Base-by-base conservation (phyloP, 306 rosid genomes). In the Mucuna pruriens region DNA sequence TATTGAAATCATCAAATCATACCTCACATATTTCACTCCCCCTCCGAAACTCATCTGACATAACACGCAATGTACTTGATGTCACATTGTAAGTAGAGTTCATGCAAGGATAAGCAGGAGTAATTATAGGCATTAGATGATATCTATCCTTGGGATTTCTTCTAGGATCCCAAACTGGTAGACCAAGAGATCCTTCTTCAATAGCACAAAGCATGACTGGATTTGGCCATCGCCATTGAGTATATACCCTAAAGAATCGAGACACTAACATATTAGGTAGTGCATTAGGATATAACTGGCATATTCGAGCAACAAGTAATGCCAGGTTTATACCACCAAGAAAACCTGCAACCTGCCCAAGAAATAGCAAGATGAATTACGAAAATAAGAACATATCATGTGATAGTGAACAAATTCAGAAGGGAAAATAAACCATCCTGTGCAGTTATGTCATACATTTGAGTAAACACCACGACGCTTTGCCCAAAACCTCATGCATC, bases 251-350 rank as follows among this genome's bases (percentile, higher is more conserved):
- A 83, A 93, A 95, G 92, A 95, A 95, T 48, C 99, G 94, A 72
- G 97, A 91, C 71, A 95, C 94, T 44, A 95, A 87, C 98, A 95
- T 93, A 91, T 88, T 95, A 17, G 97, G 99, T 67, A 91, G 87
- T 20, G 97, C 99, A 82, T 95, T 95, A 61, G 99, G 99, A 83
- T 87, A 95, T 64, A 95, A 87, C 89, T 93, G 99, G 93, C 99
- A 95, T 82, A 95, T 95, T 78, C 98, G 99, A 81, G 96, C 98
- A 86, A 95, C 99, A 83, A 95, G 99, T 84, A 95, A 85, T 20
- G 98, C 99, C 98, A 96, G 87, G 74, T 95, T 95, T 76, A 95
- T 91, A 65, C 99, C 99, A 86, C 99, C 99, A 83, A 95, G 97
- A 88, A 95, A 95, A 46, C 99, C 99, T 3, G 96, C 33, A 89